Evolutionary conservation across 345 rosid genomes (phyloP).

Genomic region (Cardamine occulta): DNA sequence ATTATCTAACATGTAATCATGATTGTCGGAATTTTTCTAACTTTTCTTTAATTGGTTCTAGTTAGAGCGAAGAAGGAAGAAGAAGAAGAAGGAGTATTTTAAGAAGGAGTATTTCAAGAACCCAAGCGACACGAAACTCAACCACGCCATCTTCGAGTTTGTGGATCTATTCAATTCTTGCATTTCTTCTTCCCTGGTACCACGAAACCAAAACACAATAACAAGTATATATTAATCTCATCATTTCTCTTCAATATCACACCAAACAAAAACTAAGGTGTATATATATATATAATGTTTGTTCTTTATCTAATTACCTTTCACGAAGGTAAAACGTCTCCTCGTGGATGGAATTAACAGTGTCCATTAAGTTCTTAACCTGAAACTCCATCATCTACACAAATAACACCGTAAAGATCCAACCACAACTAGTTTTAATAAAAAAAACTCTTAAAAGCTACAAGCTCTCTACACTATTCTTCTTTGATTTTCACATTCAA

Average conservation of each 20-base stretch:
- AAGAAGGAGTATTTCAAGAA: no score
- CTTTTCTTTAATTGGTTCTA: no score
- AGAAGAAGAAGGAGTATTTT: no score
- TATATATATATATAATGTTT: neutral
- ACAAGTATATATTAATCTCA: neutral
- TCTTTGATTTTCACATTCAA: slow-evolving; percentile 5
- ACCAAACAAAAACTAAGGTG: slow-evolving; percentile 1
- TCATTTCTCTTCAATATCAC: neutral
- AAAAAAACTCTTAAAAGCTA: no score
- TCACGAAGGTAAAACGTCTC: slow-evolving; percentile 83
- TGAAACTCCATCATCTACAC: slow-evolving; percentile 68
- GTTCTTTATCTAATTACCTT: slow-evolving; percentile 52
- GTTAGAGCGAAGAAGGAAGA: no score
- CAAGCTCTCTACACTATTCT: neutral
- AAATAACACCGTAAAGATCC: slow-evolving; percentile 29
- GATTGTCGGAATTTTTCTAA: no score
- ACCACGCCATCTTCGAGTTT: slow-evolving; percentile 42
- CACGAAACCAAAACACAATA: neutral
- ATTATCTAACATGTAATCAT: no score
- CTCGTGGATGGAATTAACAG: slow-evolving; percentile 61
- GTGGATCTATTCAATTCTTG: slow-evolving; percentile 33
- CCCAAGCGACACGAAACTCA: slow-evolving; percentile 21
- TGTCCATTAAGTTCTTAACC: slow-evolving; percentile 70
- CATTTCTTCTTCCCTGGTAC: slow-evolving; percentile 33
- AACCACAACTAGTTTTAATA: neutral